A percentile compares a stretch with the other conserved stretches of the same genome.
phyloP scores from a whole-genome alignment of 805 yeast species.

The Lachancea mirantina region DNA sequence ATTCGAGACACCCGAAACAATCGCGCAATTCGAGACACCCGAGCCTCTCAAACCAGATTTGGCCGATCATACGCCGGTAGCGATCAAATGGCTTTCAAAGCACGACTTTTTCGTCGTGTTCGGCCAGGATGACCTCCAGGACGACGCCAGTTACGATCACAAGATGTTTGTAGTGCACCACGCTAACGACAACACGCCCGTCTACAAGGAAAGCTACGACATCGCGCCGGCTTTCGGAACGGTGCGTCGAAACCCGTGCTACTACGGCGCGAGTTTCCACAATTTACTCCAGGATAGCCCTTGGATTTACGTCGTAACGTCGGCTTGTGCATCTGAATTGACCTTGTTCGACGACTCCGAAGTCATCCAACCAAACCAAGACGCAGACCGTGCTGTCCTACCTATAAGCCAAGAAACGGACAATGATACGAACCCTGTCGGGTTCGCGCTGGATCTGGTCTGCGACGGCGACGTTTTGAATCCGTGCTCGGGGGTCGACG shows the following conservation, averaged over 20 bases:
- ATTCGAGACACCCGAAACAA: slow-evolving; percentile 27
- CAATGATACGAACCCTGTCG: slow-evolving; percentile 66
- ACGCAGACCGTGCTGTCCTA: slow-evolving; percentile 62
- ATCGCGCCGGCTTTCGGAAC: slow-evolving; percentile 49
- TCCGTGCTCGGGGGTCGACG: slow-evolving; percentile 55
- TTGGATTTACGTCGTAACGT: slow-evolving; percentile 41
- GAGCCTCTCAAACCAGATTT: slow-evolving; percentile 23
- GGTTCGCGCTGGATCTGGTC: slow-evolving; percentile 56
- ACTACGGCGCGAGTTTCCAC: slow-evolving; percentile 37
- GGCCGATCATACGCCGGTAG: slow-evolving; percentile 29
- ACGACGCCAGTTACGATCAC: slow-evolving; percentile 25
- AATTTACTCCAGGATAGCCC: slow-evolving; percentile 36
- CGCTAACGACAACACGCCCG: not conserved
- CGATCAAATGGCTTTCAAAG: slow-evolving; percentile 17
- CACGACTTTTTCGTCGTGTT: slow-evolving; percentile 21
- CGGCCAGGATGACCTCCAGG: slow-evolving; percentile 23
- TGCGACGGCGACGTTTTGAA: slow-evolving; percentile 37
- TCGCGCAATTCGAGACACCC: too few relatives aligned
- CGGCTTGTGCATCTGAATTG: slow-evolving; percentile 61
- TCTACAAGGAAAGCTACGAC: slow-evolving; percentile 34
- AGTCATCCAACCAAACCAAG: slow-evolving; percentile 49
- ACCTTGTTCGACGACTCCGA: slow-evolving; percentile 36
- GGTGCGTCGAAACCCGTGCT: slow-evolving; percentile 39
- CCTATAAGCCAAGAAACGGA: slow-evolving; percentile 62
- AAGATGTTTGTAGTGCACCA: slow-evolving; percentile 19